Evolutionary conservation across 208 protist species (phyloP).

Genomic region (Phytomonas francai): DNA sequence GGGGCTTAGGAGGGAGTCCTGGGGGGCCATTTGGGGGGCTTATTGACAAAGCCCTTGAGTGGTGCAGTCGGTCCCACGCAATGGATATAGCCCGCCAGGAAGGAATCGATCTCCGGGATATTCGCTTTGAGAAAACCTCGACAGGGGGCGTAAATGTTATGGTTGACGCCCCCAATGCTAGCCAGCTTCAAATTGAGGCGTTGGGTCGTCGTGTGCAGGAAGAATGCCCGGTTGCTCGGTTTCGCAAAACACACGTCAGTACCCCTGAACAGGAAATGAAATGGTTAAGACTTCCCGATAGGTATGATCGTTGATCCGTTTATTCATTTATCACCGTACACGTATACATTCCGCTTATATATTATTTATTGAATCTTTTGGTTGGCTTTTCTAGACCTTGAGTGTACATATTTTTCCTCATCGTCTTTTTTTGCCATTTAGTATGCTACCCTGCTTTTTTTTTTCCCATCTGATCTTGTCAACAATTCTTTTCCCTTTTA

Average conservation of each 20-base stretch:
- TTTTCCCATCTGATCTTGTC: not conserved
- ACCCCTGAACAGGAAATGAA: conserved; percentile 64
- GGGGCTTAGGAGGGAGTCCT: conserved; percentile 11
- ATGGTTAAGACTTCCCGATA: conserved; percentile 67
- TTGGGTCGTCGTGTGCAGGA: conserved; percentile 78
- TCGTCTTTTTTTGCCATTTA: conserved; percentile 10
- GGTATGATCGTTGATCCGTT: conserved; percentile 41
- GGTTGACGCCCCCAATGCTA: conserved; percentile 78
- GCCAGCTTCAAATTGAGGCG: conserved; percentile 76
- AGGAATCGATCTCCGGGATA: conserved; percentile 68
- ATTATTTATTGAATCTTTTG: conserved; percentile 2
- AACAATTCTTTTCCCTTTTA: not conserved
- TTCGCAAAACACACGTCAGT: conserved; percentile 66
- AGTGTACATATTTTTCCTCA: not conserved
- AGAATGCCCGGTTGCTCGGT: conserved; percentile 83
- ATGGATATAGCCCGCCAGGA: conserved; percentile 62
- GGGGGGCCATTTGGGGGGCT: conserved; percentile 58
- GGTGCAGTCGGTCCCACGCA: conserved; percentile 79
- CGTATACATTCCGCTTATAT: conserved; percentile 10
- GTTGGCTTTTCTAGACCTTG: not conserved
- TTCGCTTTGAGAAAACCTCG: conserved; percentile 66
- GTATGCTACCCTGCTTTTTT: too few relatives aligned
- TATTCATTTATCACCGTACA: conserved; percentile 10
- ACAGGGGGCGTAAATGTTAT: conserved; percentile 69
- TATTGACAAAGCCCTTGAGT: conserved; percentile 77